phyloP scores from a whole-genome alignment of 352 stramenopile genomes.

The Phytophthora cryptogea region DNA sequence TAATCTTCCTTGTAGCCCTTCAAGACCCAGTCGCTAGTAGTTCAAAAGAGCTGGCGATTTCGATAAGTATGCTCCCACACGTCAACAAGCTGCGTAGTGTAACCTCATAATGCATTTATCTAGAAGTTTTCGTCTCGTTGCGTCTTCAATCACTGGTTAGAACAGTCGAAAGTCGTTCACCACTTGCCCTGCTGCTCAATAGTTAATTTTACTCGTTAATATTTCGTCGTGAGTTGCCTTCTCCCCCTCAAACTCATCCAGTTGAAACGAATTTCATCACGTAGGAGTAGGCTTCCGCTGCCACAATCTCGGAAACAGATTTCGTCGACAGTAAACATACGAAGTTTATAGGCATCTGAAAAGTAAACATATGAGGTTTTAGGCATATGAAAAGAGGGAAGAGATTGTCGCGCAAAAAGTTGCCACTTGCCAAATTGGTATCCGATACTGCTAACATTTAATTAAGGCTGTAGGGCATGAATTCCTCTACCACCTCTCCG shows the following conservation, averaged over 20 bases:
- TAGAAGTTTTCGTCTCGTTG: conserved; percentile 1
- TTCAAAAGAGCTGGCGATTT: conserved; percentile 5
- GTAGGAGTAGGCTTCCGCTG: background rate
- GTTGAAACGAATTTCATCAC: conserved; percentile 4
- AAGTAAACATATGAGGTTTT: conserved; percentile 9
- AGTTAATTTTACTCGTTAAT: no score
- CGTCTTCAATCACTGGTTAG: background rate
- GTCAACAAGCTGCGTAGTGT: conserved; percentile 6
- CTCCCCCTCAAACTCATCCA: conserved; percentile 3
- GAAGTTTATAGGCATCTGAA: conserved; percentile 14
- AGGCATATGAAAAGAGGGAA: conserved; percentile 16
- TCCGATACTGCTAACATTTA: no score
- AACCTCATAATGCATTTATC: conserved; percentile 16
- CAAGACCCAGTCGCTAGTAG: background rate
- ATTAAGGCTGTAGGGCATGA: no score
- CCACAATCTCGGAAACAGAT: conserved; percentile 16
- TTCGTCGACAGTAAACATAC: conserved; percentile 12
- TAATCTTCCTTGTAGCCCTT: background rate
- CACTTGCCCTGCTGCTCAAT: conserved; percentile 8
- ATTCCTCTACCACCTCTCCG: conserved; percentile 4
- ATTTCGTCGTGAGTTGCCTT: background rate
- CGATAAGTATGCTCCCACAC: conserved; percentile 14
- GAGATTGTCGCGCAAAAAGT: conserved; percentile 16
- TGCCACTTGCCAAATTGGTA: no score
- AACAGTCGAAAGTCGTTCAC: background rate